Evolutionary conservation across 371 early-diverging fungal species (phyloP).

Genomic region (Mortierella sp.): DNA sequence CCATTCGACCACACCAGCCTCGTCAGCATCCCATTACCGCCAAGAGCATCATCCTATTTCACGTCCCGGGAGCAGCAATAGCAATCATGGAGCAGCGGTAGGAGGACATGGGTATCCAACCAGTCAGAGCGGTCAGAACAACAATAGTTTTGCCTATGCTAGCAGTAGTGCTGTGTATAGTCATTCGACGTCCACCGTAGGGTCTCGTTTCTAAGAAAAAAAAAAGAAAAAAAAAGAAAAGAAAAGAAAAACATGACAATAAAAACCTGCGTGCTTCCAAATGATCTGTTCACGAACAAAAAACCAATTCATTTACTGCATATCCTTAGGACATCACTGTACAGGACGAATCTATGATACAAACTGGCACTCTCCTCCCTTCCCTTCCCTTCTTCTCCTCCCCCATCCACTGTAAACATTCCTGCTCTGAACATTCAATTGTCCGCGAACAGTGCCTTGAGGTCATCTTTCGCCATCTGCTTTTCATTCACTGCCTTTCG

Average conservation of each 20-base stretch:
- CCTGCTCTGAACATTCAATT: conserved; percentile 11
- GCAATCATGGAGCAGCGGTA: too few relatives aligned
- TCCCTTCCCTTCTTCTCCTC: too few relatives aligned
- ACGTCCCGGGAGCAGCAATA: conserved; percentile 43
- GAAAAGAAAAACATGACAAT: too few relatives aligned
- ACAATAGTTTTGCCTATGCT: conserved; percentile 27
- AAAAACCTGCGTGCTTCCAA: too few relatives aligned
- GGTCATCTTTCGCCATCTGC: conserved; percentile 34
- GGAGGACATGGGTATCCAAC: conserved; percentile 15
- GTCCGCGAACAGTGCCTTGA: conserved; percentile 24
- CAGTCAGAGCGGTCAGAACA: conserved; percentile 4
- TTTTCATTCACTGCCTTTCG: conserved; percentile 27
- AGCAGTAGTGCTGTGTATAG: conserved; percentile 46
- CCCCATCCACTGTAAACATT: too few relatives aligned
- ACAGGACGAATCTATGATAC: too few relatives aligned
- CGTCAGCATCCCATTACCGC: conserved; percentile 8
- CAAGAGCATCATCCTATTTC: conserved; percentile 24
- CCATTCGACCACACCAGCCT: background rate
- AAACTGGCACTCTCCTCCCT: too few relatives aligned
- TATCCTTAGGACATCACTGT: too few relatives aligned
- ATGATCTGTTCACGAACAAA: too few relatives aligned
- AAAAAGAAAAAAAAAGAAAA: too few relatives aligned
- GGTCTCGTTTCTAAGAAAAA: conserved; percentile 26
- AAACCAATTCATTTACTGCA: too few relatives aligned
- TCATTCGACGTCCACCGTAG: conserved; percentile 25